Percentiles rank a stretch among this genome's conserved stretches.
Evolutionary conservation across 2,329 filamentous ascomycete genomes (phyloP).

Genomic region (Triangularia setosa): DNA sequence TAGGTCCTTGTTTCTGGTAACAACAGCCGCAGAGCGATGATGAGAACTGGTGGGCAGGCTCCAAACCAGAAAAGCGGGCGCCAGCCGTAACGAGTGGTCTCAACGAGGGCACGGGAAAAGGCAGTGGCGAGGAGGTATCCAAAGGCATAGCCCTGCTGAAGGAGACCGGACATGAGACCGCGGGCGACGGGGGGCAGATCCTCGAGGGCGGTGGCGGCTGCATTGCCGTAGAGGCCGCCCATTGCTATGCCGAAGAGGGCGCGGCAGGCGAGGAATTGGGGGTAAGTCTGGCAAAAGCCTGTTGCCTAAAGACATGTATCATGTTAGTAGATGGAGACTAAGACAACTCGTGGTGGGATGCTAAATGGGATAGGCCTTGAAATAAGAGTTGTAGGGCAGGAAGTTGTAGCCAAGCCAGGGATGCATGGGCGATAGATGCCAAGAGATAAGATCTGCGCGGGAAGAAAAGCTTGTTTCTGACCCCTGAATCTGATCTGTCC

Average conservation of each 20-base stretch:
- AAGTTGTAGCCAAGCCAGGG: not conserved
- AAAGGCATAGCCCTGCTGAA: constrained; percentile 68
- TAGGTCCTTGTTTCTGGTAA: constrained; percentile 77
- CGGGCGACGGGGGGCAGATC: constrained; percentile 65
- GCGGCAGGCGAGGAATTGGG: constrained; percentile 69
- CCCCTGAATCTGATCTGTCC: not conserved
- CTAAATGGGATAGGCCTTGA: too few relatives aligned
- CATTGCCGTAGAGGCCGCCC: constrained; percentile 77
- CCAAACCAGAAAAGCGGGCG: constrained; percentile 87
- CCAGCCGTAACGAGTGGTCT: constrained; percentile 78
- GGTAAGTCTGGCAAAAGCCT: constrained; percentile 64
- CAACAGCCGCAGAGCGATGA: constrained; percentile 73
- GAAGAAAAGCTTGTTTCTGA: not conserved
- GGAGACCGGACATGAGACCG: constrained; percentile 70
- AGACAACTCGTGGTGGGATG: too few relatives aligned
- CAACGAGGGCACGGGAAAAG: constrained; percentile 62
- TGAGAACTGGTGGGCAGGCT: constrained; percentile 71
- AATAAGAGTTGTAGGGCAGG: too few relatives aligned
- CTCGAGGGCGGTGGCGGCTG: constrained; percentile 73
- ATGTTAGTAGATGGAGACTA: not conserved
- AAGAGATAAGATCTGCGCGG: not conserved
- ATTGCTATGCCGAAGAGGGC: constrained; percentile 76
- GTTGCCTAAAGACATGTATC: constrained; percentile 44
- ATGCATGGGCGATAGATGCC: not conserved
- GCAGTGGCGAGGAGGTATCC: constrained; percentile 61